Percentiles rank a stretch among this genome's conserved stretches.
These are phyloP conservation scores for Cryptosporidium tyzzeri DNA, from an alignment of 169 alveolate genomes.

Conservation along the genomic window DNA sequence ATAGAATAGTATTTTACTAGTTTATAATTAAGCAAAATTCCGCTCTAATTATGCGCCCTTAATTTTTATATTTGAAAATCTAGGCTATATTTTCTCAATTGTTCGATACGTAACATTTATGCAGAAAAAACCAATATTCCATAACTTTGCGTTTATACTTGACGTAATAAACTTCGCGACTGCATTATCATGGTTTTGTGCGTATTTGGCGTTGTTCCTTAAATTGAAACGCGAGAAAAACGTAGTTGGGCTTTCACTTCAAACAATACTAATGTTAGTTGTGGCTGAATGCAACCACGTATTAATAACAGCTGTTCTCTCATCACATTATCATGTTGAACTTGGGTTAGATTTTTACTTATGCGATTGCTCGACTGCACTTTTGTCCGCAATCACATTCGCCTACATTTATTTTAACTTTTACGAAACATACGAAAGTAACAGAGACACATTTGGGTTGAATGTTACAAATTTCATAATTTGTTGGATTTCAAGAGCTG, in stretches of 20 bases:
- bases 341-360: conserved; percentile 77
- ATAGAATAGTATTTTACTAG: conserved; percentile 5
- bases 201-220: conserved; percentile 77
- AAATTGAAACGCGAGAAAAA: conserved; percentile 76
- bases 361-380: conserved; percentile 79
- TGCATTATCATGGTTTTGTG: conserved; percentile 80
- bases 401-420: conserved; percentile 53
- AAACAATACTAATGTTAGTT: conserved; percentile 79
- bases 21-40: not conserved
- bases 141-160: conserved; percentile 63
- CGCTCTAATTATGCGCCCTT: conserved; percentile 5
- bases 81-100: not conserved
- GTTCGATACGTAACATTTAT: not conserved
- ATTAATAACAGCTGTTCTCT: conserved; percentile 57
- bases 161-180: conserved; percentile 78
- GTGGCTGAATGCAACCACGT: conserved; percentile 80
- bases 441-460: conserved; percentile 80
- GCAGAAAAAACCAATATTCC: conserved; percentile 47
- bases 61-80: not conserved
- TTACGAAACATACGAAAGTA: conserved; percentile 75
- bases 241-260: conserved; percentile 78
- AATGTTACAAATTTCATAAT: conserved; percentile 28
- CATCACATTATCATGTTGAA: conserved; percentile 50
- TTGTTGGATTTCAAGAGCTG: not conserved
- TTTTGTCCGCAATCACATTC: conserved; percentile 71